Evolutionary conservation across 257 asterid species (phyloP).

Genomic region (Solanum ossicruentum): DNA sequence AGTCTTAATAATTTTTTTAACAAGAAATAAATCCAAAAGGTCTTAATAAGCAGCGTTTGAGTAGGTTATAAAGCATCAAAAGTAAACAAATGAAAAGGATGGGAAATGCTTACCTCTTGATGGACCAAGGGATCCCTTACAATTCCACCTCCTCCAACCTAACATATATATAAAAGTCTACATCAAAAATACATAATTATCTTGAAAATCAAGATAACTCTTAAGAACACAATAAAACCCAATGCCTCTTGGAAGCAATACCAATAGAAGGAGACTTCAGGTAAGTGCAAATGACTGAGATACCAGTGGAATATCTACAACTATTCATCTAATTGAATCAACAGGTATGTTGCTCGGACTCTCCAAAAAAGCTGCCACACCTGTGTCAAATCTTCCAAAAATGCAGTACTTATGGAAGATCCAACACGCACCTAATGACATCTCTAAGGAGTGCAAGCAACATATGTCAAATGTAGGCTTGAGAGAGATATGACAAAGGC

Average conservation of each 20-base stretch:
- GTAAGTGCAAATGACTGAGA: background rate
- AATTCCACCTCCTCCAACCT: constrained; percentile 96
- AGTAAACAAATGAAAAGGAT: background rate
- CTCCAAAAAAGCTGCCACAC: background rate
- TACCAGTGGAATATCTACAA: background rate
- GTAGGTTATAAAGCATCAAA: background rate
- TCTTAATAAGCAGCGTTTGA: background rate
- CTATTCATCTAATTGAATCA: background rate
- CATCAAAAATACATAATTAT: background rate
- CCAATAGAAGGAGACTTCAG: background rate
- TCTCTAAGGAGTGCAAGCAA: background rate
- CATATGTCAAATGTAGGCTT: background rate
- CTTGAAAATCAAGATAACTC: background rate
- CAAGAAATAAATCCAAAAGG: background rate
- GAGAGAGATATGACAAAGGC: background rate
- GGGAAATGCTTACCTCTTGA: constrained; percentile 43
- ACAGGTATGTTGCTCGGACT: background rate
- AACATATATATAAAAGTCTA: background rate
- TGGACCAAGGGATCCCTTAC: constrained; percentile 83
- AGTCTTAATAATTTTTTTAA: background rate
- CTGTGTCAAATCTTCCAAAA: background rate
- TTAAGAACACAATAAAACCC: background rate
- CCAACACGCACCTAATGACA: background rate
- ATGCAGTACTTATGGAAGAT: background rate
- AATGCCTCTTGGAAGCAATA: background rate